Evolutionary conservation across 768 basidiomycete genomes (phyloP).

Genomic region (Termitomyces eurrhizus): DNA sequence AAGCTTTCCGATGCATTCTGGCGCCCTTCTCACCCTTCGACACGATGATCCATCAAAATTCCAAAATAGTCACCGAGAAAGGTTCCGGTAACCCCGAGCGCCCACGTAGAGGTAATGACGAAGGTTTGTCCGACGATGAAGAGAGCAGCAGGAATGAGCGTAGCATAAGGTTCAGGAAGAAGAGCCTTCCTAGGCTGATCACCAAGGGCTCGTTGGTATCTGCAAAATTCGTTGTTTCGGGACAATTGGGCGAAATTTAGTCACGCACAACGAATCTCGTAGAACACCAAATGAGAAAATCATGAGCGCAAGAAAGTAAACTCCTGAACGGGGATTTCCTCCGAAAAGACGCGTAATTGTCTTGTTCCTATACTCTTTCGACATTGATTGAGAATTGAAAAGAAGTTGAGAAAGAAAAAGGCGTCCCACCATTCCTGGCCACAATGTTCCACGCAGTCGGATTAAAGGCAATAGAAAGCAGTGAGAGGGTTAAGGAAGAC

Average conservation of each 20-base stretch:
- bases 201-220: constrained; percentile 70
- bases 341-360: constrained; percentile 83
- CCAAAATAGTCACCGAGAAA: constrained; percentile 87
- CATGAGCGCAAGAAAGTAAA: constrained; percentile 80
- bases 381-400: background rate
- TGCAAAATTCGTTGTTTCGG: constrained; percentile 22
- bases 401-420: background rate
- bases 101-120: constrained; percentile 85
- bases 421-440: constrained; percentile 76
- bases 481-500: constrained; percentile 57
- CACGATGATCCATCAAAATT: constrained; percentile 81
- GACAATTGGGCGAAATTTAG: background rate
- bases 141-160: constrained; percentile 53
- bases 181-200: constrained; percentile 71
- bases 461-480: constrained; percentile 82
- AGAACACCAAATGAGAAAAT: constrained; percentile 87
- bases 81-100: constrained; percentile 90
- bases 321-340: constrained; percentile 69
- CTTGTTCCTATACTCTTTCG: constrained; percentile 68
- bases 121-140: constrained; percentile 78
- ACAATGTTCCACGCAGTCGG: constrained; percentile 96
- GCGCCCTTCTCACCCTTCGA: constrained; percentile 56
- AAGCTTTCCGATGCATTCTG: background rate
- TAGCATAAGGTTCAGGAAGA: constrained; percentile 63
- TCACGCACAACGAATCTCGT: constrained; percentile 78